Conservation (phyloP, 2,329 filamentous ascomycete species). For the Byssoonygena ceratinophila region DNA sequence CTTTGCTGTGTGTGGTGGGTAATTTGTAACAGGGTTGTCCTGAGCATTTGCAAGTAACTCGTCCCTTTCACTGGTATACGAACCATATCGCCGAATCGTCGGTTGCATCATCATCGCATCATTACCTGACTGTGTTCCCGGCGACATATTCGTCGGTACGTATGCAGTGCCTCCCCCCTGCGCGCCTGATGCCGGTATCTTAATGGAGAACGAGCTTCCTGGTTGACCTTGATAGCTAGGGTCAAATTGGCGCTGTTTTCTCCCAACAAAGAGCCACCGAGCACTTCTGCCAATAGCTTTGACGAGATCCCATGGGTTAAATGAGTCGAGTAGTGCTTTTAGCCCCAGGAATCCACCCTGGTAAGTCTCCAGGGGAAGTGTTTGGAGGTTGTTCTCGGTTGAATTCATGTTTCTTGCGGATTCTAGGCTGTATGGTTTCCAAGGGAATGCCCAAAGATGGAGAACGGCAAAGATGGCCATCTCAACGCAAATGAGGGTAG, state of each 20-base stretch:
- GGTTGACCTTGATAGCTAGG: conserved; percentile 29
- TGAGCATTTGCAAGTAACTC: conserved; percentile 33
- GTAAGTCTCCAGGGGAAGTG: conserved; percentile 23
- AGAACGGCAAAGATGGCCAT: conserved; percentile 72
- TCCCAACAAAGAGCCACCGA: conserved; percentile 69
- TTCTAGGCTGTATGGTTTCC: conserved; percentile 49
- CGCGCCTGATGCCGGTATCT: conserved; percentile 10
- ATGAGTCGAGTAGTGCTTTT: conserved; percentile 56
- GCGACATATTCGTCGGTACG: not conserved
- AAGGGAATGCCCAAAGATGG: conserved; percentile 75
- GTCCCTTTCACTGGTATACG: conserved; percentile 24
- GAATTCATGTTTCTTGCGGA: conserved; percentile 36
- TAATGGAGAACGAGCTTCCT: conserved; percentile 24
- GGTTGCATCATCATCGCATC: conserved; percentile 8
- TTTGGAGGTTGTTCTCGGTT: conserved; percentile 32
- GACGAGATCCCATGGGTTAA: conserved; percentile 73
- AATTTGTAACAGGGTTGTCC: conserved; percentile 24
- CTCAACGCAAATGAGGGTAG: conserved; percentile 40
- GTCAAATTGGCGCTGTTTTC: conserved; percentile 40
- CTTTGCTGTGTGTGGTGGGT: conserved; percentile 10
- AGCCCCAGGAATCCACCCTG: conserved; percentile 55
- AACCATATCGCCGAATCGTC: not conserved
- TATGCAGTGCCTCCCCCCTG: not conserved
- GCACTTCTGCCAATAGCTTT: conserved; percentile 69
- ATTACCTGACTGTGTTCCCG: not conserved